Evolutionary conservation across 768 basidiomycete genomes (phyloP), one percentile per base, ranked within the genome.

Genomic region (Suillus alpinus): DNA sequence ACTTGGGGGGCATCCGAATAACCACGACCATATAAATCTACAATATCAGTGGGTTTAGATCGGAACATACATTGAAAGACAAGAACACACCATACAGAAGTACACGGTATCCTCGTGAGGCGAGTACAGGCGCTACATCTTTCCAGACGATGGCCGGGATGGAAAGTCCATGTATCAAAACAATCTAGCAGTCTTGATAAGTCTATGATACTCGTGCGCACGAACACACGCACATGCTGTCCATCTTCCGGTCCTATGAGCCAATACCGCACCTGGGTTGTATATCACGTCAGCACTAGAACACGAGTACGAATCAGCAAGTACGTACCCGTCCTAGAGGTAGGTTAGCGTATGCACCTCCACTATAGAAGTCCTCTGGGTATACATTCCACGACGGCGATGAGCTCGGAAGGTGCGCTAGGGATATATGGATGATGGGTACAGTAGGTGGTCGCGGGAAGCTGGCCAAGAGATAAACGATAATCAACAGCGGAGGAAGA

Each of bases 21-120:
- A 5, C 91, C 91, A 41, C 91, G 82, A 13, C 91, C 92, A 62
- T 91, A 92, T 20, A 92, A 77, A 75, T 94, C 91, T 91, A 62
- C 16, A 16, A 2, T 5, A 56, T n/a, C 3, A 32, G 8, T n/a
- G 14, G 18, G 18, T 53, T 66, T 61, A 63, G 34, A 44, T 18
- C 41, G n/a, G 31, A 31, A 26, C 20, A 46, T 26, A 36, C 12
- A 50, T 23, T 55, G 18, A 41, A 56, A 50, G 20, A 18, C 6
- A 20, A 41, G 46, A 29, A 68, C 76, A 26, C 44, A 89, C 90
- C 90, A 64, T 91, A 94, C 7, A 91, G 77, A 29, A 94, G 79
- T 51, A 93, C 86, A 59, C 87, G 88, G 75, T 84, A 87, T 7
- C 90, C 89, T 58, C 75, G 79, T 8, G 80, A 74, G 18, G 83